A percentile compares a stretch with the other conserved stretches of the same genome.
Conservation (phyloP, 345 rosid genomes). For the Lepidium africanum region DNA sequence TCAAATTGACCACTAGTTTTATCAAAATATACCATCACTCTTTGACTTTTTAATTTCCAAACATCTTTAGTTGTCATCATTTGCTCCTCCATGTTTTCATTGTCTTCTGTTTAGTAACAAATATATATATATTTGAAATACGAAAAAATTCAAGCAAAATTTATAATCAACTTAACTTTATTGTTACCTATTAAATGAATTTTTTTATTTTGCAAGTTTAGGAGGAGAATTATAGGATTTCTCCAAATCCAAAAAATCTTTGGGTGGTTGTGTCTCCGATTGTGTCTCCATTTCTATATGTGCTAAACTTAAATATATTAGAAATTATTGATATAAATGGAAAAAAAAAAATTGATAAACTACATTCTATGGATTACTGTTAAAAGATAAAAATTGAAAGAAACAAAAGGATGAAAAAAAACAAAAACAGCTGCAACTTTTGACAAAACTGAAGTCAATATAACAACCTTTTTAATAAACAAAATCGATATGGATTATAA, state of each 20-base stretch:
- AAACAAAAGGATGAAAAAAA: too few species aligned
- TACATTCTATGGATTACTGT: too few species aligned
- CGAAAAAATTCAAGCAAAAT: not conserved
- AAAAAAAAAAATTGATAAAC: too few species aligned
- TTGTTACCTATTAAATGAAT: not conserved
- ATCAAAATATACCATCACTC: not conserved
- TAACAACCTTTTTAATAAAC: too few species aligned
- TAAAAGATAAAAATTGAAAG: too few species aligned
- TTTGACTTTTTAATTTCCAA: not conserved
- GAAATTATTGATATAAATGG: too few species aligned
- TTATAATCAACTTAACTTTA: too few species aligned
- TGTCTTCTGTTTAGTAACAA: not conserved
- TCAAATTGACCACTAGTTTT: not conserved
- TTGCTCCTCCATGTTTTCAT: not conserved
- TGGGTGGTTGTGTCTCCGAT: not conserved
- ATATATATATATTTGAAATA: not conserved
- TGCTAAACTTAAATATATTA: too few species aligned
- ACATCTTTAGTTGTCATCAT: not conserved
- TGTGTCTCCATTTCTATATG: too few species aligned
- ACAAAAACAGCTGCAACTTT: too few species aligned
- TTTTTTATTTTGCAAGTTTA: not conserved
- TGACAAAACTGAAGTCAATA: too few species aligned
- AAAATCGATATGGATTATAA: too few species aligned
- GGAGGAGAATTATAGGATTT: not conserved
- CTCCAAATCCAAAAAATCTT: not conserved